Evolutionary conservation across 441 rosid species (phyloP), one percentile per base, ranked within the genome.

Genomic region (Hypseocharis bilobata): DNA sequence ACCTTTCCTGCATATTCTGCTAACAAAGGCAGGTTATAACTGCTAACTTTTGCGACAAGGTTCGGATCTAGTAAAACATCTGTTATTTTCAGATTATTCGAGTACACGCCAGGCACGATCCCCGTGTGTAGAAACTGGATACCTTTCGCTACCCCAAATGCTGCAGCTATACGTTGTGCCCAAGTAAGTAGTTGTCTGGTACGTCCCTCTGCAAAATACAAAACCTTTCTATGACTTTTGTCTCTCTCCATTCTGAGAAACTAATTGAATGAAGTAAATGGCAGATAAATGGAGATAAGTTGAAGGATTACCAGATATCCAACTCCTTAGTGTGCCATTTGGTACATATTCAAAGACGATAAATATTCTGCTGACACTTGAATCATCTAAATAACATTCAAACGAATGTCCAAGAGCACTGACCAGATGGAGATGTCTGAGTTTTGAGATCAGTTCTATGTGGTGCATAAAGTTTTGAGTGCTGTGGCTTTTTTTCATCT

Each of bases 51-150:
- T 4, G 96, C 84, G 0, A 71, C 82, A 20, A 88, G 86, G 78
- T 85, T 88, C 71, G 80, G 92, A 77, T 91, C 97, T 78, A 93
- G 74, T 32, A 91, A 76, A 79, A 93, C 70, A 75, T 93, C 96
- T 14, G 87, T 88, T 70, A 85, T 84, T 56, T 86, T 91, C 76
- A 93, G 74, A 74, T 87, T 82, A 68, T 93, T 93, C 0, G 88
- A 78, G 70, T 76, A 85, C 71, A 91, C 79, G 52, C 95, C 96
- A 0, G 96, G 97, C 32, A 93, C 88, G 16, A 88, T 86, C 71
- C 96, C 96, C 0, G 96, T 86, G 76, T 93, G 99, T 83, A 93
- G 75, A 80, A 88, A 93, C 56, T 93, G 93, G 62, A 93, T 83
- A 32, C 99, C 97, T 78, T 81, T 91, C 2, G 93, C 95, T 34